Percentiles rank a stretch among this genome's conserved stretches.
Evolutionary conservation across 2,329 filamentous ascomycete species (phyloP).

Genomic region (Cladosporium cucumerinum): DNA sequence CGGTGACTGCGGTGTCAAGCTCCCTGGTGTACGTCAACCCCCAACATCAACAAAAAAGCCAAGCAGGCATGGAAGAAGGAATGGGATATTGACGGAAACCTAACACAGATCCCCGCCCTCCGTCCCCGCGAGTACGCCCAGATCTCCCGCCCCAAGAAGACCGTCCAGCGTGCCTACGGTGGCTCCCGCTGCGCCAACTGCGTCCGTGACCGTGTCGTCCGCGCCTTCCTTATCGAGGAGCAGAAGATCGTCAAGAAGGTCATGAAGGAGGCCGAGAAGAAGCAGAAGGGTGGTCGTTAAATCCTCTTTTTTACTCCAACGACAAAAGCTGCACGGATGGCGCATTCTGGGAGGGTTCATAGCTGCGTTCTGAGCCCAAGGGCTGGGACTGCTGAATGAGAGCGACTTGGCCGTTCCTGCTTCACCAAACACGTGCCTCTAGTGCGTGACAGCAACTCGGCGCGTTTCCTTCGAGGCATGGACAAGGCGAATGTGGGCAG

Average conservation of each 20-base stretch:
- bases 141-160: slow-evolving; percentile 99
- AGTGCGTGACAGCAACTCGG: slow-evolving; percentile 6
- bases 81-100: slow-evolving; percentile 10
- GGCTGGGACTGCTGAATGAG: slow-evolving; percentile 18
- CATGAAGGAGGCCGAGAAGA: slow-evolving; percentile 93
- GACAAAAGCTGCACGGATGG: slow-evolving; percentile 16
- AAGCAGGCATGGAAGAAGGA: slow-evolving; percentile 9
- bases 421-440: slow-evolving; percentile 8
- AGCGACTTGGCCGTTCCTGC: slow-evolving; percentile 17
- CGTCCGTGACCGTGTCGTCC: slow-evolving; percentile 95
- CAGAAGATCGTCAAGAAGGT: slow-evolving; percentile 99
- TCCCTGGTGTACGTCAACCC: slow-evolving; percentile 81
- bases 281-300: slow-evolving; percentile 39
- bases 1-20: slow-evolving; percentile 97
- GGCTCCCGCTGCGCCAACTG: slow-evolving; percentile 98
- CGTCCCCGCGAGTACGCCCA: slow-evolving; percentile 96
- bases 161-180: slow-evolving; percentile 96
- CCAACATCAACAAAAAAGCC: not conserved
- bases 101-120: slow-evolving; percentile 79
- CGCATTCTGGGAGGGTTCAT: slow-evolving; percentile 17
- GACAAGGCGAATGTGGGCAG: not conserved
- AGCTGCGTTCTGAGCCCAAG: slow-evolving; percentile 18
- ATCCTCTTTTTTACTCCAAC: slow-evolving; percentile 16
- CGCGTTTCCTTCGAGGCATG: not conserved
- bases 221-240: slow-evolving; percentile 99